phyloP scores from a whole-genome alignment of 441 rosid genomes.

The Eruca vesicaria region DNA sequence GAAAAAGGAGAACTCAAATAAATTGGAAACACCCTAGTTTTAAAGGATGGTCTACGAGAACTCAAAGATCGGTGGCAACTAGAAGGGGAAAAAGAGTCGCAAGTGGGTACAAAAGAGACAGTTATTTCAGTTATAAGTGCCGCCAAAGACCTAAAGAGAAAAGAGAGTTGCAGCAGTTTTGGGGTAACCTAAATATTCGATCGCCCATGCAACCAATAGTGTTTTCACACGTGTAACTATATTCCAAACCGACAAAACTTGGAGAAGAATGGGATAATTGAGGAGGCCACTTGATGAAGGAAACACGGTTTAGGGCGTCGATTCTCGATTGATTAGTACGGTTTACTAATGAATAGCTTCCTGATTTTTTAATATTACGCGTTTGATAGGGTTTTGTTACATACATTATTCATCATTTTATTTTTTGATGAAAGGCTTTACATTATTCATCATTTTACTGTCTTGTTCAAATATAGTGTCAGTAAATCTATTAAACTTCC shows the following conservation, averaged over 20 bases:
- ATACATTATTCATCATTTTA: no score
- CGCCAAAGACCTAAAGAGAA: constrained; percentile 16
- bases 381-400: not conserved
- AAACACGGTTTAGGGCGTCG: constrained; percentile 23
- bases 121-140: constrained; percentile 42
- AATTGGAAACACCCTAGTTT: not conserved
- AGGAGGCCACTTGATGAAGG: constrained; percentile 25
- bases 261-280: constrained; percentile 36
- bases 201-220: constrained; percentile 25
- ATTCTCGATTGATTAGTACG: constrained; percentile 3
- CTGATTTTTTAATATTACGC: not conserved
- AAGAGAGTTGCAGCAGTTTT: constrained; percentile 33
- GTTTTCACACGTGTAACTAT: constrained; percentile 3
- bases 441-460: no score
- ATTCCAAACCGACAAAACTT: constrained; percentile 35
- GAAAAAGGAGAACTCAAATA: not conserved
- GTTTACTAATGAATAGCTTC: not conserved
- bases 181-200: constrained; percentile 33
- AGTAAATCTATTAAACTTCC: no score
- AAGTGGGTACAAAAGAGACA: constrained; percentile 32
- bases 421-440: no score
- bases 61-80: not conserved
- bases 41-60: not conserved
- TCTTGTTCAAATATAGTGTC: no score
- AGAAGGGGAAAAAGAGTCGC: not conserved